Conservation (phyloP, 2,329 filamentous ascomycete genomes). For the Conoideocrella luteorostrata region DNA sequence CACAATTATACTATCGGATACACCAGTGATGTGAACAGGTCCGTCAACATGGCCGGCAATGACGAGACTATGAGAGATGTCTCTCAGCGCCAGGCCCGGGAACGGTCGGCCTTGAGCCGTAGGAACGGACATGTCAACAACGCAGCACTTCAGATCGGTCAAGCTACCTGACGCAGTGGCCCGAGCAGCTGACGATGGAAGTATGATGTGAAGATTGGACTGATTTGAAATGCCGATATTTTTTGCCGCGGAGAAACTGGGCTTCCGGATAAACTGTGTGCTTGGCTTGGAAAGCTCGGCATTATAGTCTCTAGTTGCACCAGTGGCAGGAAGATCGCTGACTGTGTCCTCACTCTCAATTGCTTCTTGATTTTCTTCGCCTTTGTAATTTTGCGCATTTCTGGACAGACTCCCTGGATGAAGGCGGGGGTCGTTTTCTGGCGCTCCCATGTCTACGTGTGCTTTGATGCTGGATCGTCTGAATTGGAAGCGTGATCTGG, state of each 20-base stretch:
- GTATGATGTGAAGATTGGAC: constrained; percentile 63
- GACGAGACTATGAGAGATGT: constrained; percentile 64
- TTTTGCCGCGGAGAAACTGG: constrained; percentile 56
- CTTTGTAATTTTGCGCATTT: constrained; percentile 16
- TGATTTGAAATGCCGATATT: constrained; percentile 63
- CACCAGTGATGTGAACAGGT: constrained; percentile 72
- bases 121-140: constrained; percentile 74
- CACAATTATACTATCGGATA: constrained; percentile 68
- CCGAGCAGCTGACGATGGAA: constrained; percentile 64
- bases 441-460: constrained; percentile 36
- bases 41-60: constrained; percentile 74
- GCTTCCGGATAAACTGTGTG: constrained; percentile 44
- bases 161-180: constrained; percentile 69
- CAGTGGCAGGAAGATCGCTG: constrained; percentile 27
- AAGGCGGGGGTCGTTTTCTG: constrained; percentile 37
- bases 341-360: constrained; percentile 27
- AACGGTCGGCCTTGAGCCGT: constrained; percentile 54
- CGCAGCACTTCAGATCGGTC: constrained; percentile 60
- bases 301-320: constrained; percentile 47
- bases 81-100: constrained; percentile 60
- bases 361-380: constrained; percentile 9
- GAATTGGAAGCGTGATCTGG: constrained; percentile 80
- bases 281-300: constrained; percentile 41
- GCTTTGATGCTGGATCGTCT: constrained; percentile 32
- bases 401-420: constrained; percentile 28